These are phyloP conservation scores for Colletotrichum abscissum DNA, from an alignment of 2,329 filamentous ascomycete genomes.

Conservation along the genomic window DNA sequence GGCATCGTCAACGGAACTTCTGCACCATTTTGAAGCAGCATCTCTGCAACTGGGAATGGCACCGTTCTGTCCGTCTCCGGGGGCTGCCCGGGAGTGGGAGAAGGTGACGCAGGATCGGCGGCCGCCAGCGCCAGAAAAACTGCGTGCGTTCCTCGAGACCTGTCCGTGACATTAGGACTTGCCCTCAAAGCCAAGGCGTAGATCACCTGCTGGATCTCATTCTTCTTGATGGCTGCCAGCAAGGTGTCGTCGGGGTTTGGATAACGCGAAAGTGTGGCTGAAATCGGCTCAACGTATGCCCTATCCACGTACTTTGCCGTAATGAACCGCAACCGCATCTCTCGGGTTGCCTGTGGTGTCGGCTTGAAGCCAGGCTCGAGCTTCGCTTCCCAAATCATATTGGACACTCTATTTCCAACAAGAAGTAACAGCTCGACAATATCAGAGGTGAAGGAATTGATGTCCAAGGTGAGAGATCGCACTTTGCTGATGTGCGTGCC, in stretches of 20 bases:
- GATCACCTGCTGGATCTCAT: conserved; percentile 92
- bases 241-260: conserved; percentile 87
- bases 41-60: conserved; percentile 89
- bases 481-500: conserved; percentile 99
- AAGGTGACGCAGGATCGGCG: conserved; percentile 87
- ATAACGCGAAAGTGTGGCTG: conserved; percentile 79
- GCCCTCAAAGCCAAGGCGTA: conserved; percentile 89
- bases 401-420: conserved; percentile 93
- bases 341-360: conserved; percentile 80
- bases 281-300: conserved; percentile 82
- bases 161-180: conserved; percentile 88
- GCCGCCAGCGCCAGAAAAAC: conserved; percentile 93
- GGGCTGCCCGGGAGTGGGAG: conserved; percentile 53
- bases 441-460: conserved; percentile 95
- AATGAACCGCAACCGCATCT: conserved; percentile 94
- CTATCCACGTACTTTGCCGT: conserved; percentile 93
- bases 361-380: conserved; percentile 82
- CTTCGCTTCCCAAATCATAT: conserved; percentile 94
- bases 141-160: conserved; percentile 86
- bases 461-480: conserved; percentile 92
- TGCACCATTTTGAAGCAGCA: conserved; percentile 93
- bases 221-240: conserved; percentile 92
- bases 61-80: conserved; percentile 62
- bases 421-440: conserved; percentile 93
- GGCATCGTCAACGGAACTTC: conserved; percentile 82